Evolutionary conservation across 805 yeast genomes (phyloP), one percentile per base, ranked within the genome.

Genomic region (Isabelozyma heimii): DNA sequence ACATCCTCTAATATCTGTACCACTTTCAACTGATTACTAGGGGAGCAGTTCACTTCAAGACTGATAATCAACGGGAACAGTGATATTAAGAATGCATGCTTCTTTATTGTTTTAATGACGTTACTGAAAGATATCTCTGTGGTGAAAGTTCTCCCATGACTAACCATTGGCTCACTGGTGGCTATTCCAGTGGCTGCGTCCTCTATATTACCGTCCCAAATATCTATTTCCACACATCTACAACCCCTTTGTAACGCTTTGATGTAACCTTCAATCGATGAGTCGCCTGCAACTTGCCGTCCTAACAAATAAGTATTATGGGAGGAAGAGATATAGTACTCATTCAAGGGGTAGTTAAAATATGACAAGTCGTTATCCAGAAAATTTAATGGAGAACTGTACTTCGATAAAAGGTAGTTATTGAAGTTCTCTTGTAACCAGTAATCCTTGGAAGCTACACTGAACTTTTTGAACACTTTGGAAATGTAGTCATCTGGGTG

Each of bases 271-370:
- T 92, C 97, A 1, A 90, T 83, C 0, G 97, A 89, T 0, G 97
- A 86, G 3, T 81, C 84, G 16, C 94, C 96, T 2, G 85, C 96
- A 14, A 89, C 79, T 61, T 94, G 99, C 37, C 94, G 76, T 0
- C 99, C 99, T 26, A 84, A 67, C 3, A 94, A 72, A 60, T 94
- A 94, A 0, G 99, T 94, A 62, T 94, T 94, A 65, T 94, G 99
- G 0, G 97, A 91, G 0, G 97, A 89, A 0, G 97, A 90, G 28
- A 95, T 87, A 61, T 73, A 90, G 63, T 95, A 94, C 57, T 91
- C 92, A 60, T 83, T 89, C 37, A 94, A 60, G 0, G 99, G 98
- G 40, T 62, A 58, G 16, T 55, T 48, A 45, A 57, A 70, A 49
- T 72, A 72, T 10, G 48, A 55, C 5, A 39, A 47, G 4, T 52